Percentiles rank a stretch among this genome's conserved stretches.
These are phyloP conservation scores for Verticillium nubilum DNA, from an alignment of 2,329 filamentous ascomycete species.

Conservation along the genomic window DNA sequence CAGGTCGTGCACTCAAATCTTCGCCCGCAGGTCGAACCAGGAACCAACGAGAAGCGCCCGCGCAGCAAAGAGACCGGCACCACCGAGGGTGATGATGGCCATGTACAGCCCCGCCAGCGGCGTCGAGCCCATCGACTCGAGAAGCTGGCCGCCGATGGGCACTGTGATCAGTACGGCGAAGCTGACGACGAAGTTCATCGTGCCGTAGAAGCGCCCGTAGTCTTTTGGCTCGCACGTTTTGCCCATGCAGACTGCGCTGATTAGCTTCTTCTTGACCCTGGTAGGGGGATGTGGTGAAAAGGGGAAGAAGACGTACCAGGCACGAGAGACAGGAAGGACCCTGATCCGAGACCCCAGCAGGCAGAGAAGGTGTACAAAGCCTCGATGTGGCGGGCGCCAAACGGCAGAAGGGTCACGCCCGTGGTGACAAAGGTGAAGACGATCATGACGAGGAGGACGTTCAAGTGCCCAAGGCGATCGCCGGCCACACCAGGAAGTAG, in stretches of 20 bases:
- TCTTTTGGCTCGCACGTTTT: slow-evolving; percentile 39
- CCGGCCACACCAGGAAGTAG: slow-evolving; percentile 36
- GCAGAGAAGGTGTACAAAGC: slow-evolving; percentile 38
- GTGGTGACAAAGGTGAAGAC: slow-evolving; percentile 24
- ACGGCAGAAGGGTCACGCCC: slow-evolving; percentile 36
- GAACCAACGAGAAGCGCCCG: slow-evolving; percentile 8
- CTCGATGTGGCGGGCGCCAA: slow-evolving; percentile 29
- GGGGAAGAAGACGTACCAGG: slow-evolving; percentile 14
- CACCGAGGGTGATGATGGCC: slow-evolving; percentile 31
- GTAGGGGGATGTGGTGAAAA: too few relatives aligned
- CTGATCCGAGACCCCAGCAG: slow-evolving; percentile 41
- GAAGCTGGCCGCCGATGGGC: slow-evolving; percentile 37
- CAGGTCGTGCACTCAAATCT: slow-evolving; percentile 1
- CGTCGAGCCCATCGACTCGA: slow-evolving; percentile 36
- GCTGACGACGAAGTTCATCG: slow-evolving; percentile 38
- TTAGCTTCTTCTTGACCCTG: not conserved
- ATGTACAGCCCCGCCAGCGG: slow-evolving; percentile 38
- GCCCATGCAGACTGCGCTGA: slow-evolving; percentile 33
- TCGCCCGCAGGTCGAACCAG: slow-evolving; percentile 5
- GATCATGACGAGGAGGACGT: slow-evolving; percentile 27
- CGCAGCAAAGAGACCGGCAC: slow-evolving; percentile 22
- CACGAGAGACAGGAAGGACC: slow-evolving; percentile 38
- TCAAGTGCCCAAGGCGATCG: slow-evolving; percentile 38
- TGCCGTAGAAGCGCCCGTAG: slow-evolving; percentile 29
- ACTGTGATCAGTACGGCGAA: slow-evolving; percentile 39